phyloP scores from a whole-genome alignment of 1,139 yeast species.

The Protomyces pachydermus region DNA sequence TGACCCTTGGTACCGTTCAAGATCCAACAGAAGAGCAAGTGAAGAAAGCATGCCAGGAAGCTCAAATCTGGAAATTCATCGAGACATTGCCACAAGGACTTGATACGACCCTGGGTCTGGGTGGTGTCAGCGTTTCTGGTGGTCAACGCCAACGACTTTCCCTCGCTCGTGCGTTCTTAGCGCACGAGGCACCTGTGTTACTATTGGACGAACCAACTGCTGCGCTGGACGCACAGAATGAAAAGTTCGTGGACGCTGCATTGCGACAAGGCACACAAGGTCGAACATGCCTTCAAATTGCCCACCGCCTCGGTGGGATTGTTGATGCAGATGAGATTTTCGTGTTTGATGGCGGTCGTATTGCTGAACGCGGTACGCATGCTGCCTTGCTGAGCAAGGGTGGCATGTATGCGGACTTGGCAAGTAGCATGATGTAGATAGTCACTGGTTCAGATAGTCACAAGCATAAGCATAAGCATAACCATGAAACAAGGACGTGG shows the following conservation, averaged over 20 bases:
- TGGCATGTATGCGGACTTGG: conserved; percentile 26
- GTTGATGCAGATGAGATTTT: conserved; percentile 68
- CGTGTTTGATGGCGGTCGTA: conserved; percentile 66
- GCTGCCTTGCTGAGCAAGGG: conserved; percentile 47
- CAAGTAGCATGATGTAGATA: background rate
- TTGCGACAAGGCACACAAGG: background rate
- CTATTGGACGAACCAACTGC: conserved; percentile 55
- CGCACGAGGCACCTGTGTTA: conserved; percentile 63
- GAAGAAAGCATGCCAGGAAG: conserved; percentile 62
- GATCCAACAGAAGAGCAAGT: conserved; percentile 56
- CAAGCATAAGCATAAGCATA: too few relatives aligned
- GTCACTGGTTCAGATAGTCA: too few relatives aligned
- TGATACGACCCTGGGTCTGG: conserved; percentile 77
- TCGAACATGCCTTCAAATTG: conserved; percentile 66
- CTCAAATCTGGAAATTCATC: conserved; percentile 48
- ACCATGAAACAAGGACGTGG: too few relatives aligned
- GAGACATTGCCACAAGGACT: conserved; percentile 69
- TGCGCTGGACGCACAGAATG: background rate
- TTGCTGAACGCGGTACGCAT: conserved; percentile 63
- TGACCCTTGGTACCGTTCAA: conserved; percentile 53
- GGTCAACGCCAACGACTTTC: conserved; percentile 83
- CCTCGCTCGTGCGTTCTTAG: conserved; percentile 64
- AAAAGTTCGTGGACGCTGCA: background rate
- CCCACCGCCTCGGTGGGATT: conserved; percentile 74
- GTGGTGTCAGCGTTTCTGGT: conserved; percentile 80